A percentile compares a stretch with the other conserved stretches of the same genome.
Conservation (phyloP, 1,284 basidiomycete species). For the Papiliotrema laurentii region DNA sequence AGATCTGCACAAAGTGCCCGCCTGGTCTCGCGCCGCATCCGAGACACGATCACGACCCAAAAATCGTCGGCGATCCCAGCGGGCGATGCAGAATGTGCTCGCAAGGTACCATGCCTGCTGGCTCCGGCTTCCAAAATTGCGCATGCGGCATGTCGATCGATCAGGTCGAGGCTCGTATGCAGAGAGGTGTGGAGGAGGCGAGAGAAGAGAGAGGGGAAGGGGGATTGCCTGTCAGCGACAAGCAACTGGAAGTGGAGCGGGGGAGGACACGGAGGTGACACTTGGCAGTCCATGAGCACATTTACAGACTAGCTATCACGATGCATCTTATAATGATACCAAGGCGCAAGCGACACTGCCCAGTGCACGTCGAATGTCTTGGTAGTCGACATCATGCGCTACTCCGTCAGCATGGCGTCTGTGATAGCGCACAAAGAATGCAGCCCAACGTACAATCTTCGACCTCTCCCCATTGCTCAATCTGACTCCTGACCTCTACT, state of each 20-base stretch:
- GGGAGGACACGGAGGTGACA: conserved; percentile 1
- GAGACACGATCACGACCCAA: conserved; percentile 6
- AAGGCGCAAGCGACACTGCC: conserved; percentile 68
- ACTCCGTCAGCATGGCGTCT: conserved; percentile 8
- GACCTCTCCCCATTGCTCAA: conserved; percentile 95
- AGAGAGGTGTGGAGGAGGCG: conserved; percentile 9
- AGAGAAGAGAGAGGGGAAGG: not conserved
- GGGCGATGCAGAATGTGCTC: conserved; percentile 8
- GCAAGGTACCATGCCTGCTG: conserved; percentile 4
- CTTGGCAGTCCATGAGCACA: not conserved
- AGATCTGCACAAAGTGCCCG: conserved; percentile 4
- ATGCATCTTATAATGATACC: conserved; percentile 20
- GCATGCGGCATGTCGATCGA: conserved; percentile 31
- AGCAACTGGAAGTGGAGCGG: conserved; percentile 3
- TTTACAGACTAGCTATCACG: not conserved
- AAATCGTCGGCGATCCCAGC: conserved; percentile 5
- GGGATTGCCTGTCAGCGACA: not conserved
- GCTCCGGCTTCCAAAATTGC: conserved; percentile 19
- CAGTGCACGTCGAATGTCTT: conserved; percentile 82
- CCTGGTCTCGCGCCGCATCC: conserved; percentile 2
- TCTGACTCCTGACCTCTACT: conserved; percentile 93
- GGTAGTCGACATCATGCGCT: conserved; percentile 96
- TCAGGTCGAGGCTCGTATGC: conserved; percentile 26
- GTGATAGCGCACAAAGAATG: not conserved
- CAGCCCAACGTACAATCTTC: conserved; percentile 77